Evolutionary conservation across 2,329 filamentous ascomycete species (phyloP).

Genomic region (Clonostachys rosea): DNA sequence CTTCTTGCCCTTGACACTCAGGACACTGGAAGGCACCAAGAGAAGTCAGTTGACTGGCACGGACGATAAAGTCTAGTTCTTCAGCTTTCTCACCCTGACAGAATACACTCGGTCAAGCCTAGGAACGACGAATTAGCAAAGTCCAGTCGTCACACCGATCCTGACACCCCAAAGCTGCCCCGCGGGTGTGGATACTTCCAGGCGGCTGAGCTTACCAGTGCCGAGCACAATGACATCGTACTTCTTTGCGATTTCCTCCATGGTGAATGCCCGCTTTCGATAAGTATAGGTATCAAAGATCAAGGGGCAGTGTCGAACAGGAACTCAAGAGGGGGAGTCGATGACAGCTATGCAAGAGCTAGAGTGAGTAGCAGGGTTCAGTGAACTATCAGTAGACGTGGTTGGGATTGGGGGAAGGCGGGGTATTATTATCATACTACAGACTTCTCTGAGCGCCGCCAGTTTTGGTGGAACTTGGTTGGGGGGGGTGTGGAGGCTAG

Average conservation of each 20-base stretch:
- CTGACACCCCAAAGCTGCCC: neutral
- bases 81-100: slow-evolving; percentile 71
- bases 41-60: neutral
- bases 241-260: slow-evolving; percentile 98
- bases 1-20: slow-evolving; percentile 98
- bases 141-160: neutral
- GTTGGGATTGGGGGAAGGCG: too few relatives aligned
- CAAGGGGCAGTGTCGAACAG: too few relatives aligned
- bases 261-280: slow-evolving; percentile 34
- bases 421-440: too few relatives aligned
- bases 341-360: neutral
- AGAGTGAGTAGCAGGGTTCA: neutral
- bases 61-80: neutral
- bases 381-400: too few relatives aligned
- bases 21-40: slow-evolving; percentile 55
- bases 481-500: too few relatives aligned
- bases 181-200: slow-evolving; percentile 1
- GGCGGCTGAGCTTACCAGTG: slow-evolving; percentile 65
- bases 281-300: too few relatives aligned
- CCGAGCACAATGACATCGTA: slow-evolving; percentile 99
- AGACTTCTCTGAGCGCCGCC: too few relatives aligned
- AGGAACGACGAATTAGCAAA: slow-evolving; percentile 14
- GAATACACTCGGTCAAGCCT: slow-evolving; percentile 98
- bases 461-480: too few relatives aligned
- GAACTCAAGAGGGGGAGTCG: slow-evolving; percentile 3